A percentile compares a stretch with the other conserved stretches of the same genome.
These are phyloP conservation scores for Ormosia emarginata DNA, from an alignment of 306 rosid genomes.

Conservation along the genomic window DNA sequence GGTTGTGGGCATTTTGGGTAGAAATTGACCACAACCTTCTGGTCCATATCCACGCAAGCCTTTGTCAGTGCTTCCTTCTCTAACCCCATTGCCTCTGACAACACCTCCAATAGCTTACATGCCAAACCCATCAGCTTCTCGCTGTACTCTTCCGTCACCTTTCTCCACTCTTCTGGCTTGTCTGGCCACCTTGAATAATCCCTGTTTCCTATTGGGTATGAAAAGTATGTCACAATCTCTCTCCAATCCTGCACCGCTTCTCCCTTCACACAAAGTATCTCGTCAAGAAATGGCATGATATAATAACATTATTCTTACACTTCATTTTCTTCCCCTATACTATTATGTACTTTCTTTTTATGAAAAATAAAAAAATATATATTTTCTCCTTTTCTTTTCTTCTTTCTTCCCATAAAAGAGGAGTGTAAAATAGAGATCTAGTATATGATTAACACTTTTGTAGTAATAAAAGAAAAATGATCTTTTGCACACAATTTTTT, in stretches of 20 bases:
- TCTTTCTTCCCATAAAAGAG: no score
- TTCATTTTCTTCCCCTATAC: not conserved
- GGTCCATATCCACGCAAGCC: conserved; percentile 83
- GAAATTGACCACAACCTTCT: conserved; percentile 70
- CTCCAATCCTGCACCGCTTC: conserved; percentile 79
- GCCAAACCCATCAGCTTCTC: conserved; percentile 57
- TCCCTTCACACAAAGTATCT: conserved; percentile 37
- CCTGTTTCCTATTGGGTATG: conserved; percentile 52
- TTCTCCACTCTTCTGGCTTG: conserved; percentile 68
- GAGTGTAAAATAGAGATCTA: not conserved
- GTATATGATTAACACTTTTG: no score
- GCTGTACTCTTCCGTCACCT: conserved; percentile 60
- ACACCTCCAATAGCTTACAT: conserved; percentile 58
- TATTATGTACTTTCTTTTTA: no score
- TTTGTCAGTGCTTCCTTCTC: conserved; percentile 66
- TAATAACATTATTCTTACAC: not conserved
- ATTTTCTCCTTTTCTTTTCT: no score
- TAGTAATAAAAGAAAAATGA: no score
- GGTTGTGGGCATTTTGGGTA: conserved; percentile 89
- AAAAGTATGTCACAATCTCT: conserved; percentile 66
- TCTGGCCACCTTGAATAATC: conserved; percentile 80
- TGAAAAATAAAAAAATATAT: no score
- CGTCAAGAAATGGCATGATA: not conserved
- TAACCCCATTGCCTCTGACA: conserved; percentile 74
- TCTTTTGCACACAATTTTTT: no score